Base-by-base conservation (phyloP, 805 yeast species). In the Hanseniaspora osmophila region DNA sequence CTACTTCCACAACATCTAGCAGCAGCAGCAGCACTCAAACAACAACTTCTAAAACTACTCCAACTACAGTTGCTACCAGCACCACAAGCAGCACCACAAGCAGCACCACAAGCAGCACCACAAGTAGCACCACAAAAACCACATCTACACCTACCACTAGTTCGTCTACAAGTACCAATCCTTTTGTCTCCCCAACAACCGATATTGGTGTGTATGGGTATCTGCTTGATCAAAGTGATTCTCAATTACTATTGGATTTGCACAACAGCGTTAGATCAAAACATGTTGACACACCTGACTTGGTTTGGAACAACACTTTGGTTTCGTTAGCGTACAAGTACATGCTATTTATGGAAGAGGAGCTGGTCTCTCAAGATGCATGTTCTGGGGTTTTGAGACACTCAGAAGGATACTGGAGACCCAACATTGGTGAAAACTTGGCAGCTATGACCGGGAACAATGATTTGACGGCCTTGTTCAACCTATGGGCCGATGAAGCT, bases 401-500 rank as follows among this genome's bases (percentile, higher is more conserved):
- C 63, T 77, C 86, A 17, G 67, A 70, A 33, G 44, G 51, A 22
- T 41, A 16, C 15, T 42, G 41, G 37, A 52, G 57, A 42, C 52
- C 52, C 15, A 42, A 47, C 40, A 79, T 78, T 59, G 92, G 92
- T 65, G 90, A 83, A 60, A 83, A 83, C 65, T 68, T 83, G 52
- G 88, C 87, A 15, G 72, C 77, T 37, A 90, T 86, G 49, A 71
- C 71, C 52, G 60, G 69, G 11, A 48, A 55, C 19, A 54, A 61
- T 17, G 43, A 49, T 16, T 58, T 57, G 40, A 73, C 73, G 17
- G 77, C 74, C 30, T 56, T 68, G 29, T 82, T 80, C 37, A 80
- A 78, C 49, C 77, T 81, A 38, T 83, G 92, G 92, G 82, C 82
- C 63, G 61, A 67, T 48, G 90, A 83, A 66, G 80, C 78, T 51